Evolutionary conservation across 352 stramenopile genomes (phyloP).

Genomic region (Phytophthora cactorum): DNA sequence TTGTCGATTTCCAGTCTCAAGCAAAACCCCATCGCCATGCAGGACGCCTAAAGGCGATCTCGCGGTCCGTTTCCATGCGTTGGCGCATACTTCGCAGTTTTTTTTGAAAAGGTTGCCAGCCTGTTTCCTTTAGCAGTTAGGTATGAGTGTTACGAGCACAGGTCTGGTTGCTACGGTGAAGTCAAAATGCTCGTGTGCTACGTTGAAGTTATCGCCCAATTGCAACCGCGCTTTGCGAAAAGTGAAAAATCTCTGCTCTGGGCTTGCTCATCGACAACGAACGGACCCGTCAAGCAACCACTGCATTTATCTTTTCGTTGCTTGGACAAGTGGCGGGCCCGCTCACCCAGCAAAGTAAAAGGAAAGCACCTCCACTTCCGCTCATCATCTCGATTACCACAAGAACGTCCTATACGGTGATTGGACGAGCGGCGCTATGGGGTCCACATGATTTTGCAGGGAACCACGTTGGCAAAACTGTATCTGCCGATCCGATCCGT

Average conservation of each 20-base stretch:
- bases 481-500: neutral
- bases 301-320: no score
- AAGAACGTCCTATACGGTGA: constrained; percentile 30
- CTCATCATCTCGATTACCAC: constrained; percentile 31
- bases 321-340: no score
- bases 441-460: constrained; percentile 25
- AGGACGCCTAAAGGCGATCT: no score
- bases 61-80: no score
- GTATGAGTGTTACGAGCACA: no score
- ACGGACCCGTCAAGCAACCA: neutral
- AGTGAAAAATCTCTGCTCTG: no score
- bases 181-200: neutral
- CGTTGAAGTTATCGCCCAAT: constrained; percentile 1
- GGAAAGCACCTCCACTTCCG: neutral
- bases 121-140: no score
- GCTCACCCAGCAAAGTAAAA: neutral
- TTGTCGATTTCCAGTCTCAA: no score
- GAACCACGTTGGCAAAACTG: neutral
- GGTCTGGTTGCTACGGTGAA: no score
- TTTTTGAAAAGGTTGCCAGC: constrained; percentile 33
- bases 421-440: constrained; percentile 26
- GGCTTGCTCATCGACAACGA: no score
- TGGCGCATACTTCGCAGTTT: constrained; percentile 53
- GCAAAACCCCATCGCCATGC: no score
- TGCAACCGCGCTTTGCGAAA: neutral